A percentile compares a stretch with the other conserved stretches of the same genome.
phyloP scores from a whole-genome alignment of 352 stramenopile species.

The Phytophthora rubi region DNA sequence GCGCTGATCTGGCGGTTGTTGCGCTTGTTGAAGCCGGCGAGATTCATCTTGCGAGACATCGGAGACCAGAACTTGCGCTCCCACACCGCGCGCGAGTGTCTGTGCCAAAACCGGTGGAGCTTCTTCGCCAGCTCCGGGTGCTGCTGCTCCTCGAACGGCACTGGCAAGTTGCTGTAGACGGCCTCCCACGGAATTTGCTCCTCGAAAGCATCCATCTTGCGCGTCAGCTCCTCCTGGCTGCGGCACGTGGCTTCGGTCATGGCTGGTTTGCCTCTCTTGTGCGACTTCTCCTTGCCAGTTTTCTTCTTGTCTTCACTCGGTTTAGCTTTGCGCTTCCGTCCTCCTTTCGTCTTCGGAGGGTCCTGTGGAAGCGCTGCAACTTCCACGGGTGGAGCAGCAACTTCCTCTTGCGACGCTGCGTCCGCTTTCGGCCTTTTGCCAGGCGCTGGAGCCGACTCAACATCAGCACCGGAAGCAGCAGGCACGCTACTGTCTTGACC shows the following conservation, averaged over 20 bases:
- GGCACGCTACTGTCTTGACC: not conserved
- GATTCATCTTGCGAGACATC: constrained; percentile 21
- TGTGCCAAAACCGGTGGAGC: constrained; percentile 48
- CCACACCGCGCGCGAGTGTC: constrained; percentile 48
- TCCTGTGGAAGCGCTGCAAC: not conserved
- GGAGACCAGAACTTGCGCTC: constrained; percentile 64
- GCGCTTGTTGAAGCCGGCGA: constrained; percentile 22
- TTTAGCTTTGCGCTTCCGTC: constrained; percentile 11
- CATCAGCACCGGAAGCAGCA: not conserved
- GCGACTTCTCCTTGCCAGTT: constrained; percentile 2
- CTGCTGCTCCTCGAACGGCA: constrained; percentile 45
- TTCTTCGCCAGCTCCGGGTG: constrained; percentile 29
- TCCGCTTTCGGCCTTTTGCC: not conserved
- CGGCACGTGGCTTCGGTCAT: constrained; percentile 25
- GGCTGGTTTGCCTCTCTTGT: constrained; percentile 24
- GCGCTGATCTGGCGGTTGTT: constrained; percentile 46
- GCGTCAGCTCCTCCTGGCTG: constrained; percentile 26
- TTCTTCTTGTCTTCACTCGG: not conserved
- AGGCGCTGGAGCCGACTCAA: not conserved
- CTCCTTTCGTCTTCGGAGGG: constrained; percentile 3
- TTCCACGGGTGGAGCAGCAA: not conserved
- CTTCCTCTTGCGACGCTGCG: not conserved
- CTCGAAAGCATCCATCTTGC: constrained; percentile 35
- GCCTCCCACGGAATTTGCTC: constrained; percentile 42
- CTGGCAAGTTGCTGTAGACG: constrained; percentile 37